Evolutionary conservation across 129 eudicot species (phyloP).

Genomic region (Lactuca saligna): DNA sequence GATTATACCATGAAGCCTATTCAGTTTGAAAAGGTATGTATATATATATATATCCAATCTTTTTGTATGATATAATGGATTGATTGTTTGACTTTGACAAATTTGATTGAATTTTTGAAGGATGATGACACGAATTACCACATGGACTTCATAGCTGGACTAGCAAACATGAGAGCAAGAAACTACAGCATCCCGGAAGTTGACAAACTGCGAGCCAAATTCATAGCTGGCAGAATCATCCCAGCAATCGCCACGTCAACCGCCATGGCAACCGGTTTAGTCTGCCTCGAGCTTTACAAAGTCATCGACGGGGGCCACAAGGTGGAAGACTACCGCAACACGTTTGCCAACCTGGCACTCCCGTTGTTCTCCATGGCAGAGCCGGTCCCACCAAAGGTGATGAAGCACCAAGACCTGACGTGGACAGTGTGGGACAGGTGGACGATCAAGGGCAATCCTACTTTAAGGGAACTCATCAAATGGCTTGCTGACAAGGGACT

Average conservation of each 20-base stretch:
- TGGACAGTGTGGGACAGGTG: conserved; percentile 98
- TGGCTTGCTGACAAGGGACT: conserved; percentile 83
- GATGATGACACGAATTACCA: conserved; percentile 82
- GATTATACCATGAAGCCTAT: conserved; percentile 85
- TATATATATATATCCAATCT: too few relatives aligned
- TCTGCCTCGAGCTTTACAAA: conserved; percentile 91
- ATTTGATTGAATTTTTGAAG: conserved; percentile 30
- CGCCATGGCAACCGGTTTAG: conserved; percentile 87
- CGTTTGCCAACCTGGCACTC: conserved; percentile 82
- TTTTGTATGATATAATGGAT: too few relatives aligned
- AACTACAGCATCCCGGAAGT: conserved; percentile 85
- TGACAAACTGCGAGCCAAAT: conserved; percentile 82
- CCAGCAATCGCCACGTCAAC: conserved; percentile 93
- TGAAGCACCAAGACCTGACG: conserved; percentile 69
- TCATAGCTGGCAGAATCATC: conserved; percentile 87
- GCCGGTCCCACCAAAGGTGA: conserved; percentile 71
- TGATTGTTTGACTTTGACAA: background rate
- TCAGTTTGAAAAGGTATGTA: conserved; percentile 83
- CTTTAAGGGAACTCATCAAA: conserved; percentile 53
- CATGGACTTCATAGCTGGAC: conserved; percentile 82
- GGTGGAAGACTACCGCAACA: conserved; percentile 83
- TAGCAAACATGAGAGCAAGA: conserved; percentile 91
- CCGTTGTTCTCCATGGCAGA: conserved; percentile 91
- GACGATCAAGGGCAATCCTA: conserved; percentile 68
- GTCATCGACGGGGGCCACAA: conserved; percentile 79